A percentile compares a stretch with the other conserved stretches of the same genome.
Evolutionary conservation across 2,329 filamentous ascomycete species (phyloP).

Genomic region (Fusarium verrucosum): DNA sequence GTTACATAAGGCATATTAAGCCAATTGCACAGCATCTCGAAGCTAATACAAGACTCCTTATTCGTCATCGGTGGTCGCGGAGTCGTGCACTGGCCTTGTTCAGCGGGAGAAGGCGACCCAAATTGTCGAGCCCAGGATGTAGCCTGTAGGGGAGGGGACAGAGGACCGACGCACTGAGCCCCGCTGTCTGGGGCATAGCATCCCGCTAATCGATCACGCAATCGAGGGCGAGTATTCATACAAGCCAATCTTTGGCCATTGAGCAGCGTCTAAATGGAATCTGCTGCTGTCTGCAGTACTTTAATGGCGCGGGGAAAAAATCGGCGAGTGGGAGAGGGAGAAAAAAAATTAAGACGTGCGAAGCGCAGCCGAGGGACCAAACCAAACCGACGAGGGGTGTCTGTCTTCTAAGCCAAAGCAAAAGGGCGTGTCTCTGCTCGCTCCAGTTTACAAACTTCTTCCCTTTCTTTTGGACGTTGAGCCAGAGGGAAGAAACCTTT

Average conservation of each 20-base stretch:
- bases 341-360: conserved; percentile 36
- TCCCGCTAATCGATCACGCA: conserved; percentile 48
- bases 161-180: conserved; percentile 38
- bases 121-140: conserved; percentile 21
- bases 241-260: conserved; percentile 39
- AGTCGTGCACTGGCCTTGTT: conserved; percentile 30
- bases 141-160: no score
- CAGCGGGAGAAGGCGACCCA: conserved; percentile 35
- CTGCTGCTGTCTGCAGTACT: conserved; percentile 17
- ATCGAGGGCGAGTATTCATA: conserved; percentile 45
- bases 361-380: conserved; percentile 37
- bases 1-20: not conserved
- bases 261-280: conserved; percentile 31
- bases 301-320: conserved; percentile 44
- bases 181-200: conserved; percentile 45
- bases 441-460: conserved; percentile 38
- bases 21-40: conserved; percentile 27
- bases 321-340: conserved; percentile 34
- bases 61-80: conserved; percentile 43
- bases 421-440: conserved; percentile 33
- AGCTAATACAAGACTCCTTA: conserved; percentile 40
- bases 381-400: conserved; percentile 31
- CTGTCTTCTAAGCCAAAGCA: conserved; percentile 9
- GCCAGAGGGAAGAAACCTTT: conserved; percentile 44
- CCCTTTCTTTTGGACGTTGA: conserved; percentile 33